phyloP scores from a whole-genome alignment of 768 basidiomycete species.

The Termitomyces sp. region DNA sequence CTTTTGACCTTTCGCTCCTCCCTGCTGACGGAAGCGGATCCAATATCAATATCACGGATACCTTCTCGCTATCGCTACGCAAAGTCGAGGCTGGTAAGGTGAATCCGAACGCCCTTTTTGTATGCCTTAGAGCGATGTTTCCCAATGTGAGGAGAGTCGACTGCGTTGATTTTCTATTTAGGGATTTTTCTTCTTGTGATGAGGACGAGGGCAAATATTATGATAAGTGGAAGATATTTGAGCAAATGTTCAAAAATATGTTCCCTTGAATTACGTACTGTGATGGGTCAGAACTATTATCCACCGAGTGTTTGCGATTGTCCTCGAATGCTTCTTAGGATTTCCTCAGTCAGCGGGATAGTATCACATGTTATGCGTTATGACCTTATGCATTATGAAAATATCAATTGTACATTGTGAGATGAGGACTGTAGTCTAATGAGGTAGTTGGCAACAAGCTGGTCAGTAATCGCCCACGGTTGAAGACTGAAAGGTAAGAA shows the following conservation, averaged over 20 bases:
- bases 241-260: not conserved
- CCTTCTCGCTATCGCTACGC: not conserved
- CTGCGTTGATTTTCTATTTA: not conserved
- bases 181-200: not conserved
- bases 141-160: not conserved
- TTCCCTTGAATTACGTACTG: too few relatives aligned
- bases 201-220: not conserved
- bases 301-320: too few relatives aligned
- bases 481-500: too few relatives aligned
- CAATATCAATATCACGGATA: not conserved
- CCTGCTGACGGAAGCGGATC: not conserved
- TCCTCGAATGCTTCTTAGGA: too few relatives aligned
- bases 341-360: too few relatives aligned
- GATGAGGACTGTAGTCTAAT: too few relatives aligned
- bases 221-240: not conserved
- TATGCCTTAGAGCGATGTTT: not conserved
- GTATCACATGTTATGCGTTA: too few relatives aligned
- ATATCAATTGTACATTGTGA: too few relatives aligned
- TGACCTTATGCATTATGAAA: too few relatives aligned
- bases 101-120: not conserved
- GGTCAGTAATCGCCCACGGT: too few relatives aligned
- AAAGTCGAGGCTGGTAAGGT: not conserved
- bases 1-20: not conserved
- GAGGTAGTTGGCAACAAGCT: too few relatives aligned
- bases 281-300: too few relatives aligned